A percentile compares a stretch with the other conserved stretches of the same genome.
phyloP scores from a whole-genome alignment of 441 rosid genomes.

The Gossypium davidsonii region DNA sequence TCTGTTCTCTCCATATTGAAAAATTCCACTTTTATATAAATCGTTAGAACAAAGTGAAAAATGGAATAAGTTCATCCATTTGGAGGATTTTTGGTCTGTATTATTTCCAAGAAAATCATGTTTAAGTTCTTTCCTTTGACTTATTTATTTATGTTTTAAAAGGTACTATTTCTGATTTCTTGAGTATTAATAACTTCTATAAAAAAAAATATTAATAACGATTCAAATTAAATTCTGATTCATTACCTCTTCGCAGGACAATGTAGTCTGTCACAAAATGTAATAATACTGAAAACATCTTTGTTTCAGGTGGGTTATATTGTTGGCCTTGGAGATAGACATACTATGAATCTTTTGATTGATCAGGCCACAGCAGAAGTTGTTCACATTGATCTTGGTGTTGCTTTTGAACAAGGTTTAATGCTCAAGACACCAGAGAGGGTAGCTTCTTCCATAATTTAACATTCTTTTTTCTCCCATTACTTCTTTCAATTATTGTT shows the following conservation, averaged over 20 bases:
- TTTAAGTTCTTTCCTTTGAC: neutral
- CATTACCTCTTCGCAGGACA: neutral
- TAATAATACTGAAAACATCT: constrained; percentile 13
- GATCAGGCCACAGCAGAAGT: constrained; percentile 98
- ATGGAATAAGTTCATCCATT: neutral
- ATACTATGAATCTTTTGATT: constrained; percentile 84
- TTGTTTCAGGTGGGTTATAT: constrained; percentile 84
- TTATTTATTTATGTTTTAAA: neutral
- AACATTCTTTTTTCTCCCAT: constrained; percentile 8
- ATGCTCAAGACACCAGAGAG: constrained; percentile 98
- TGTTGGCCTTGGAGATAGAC: constrained; percentile 98
- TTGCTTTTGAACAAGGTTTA: constrained; percentile 98
- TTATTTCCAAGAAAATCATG: neutral
- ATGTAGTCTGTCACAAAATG: constrained; percentile 2
- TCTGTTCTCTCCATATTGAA: neutral
- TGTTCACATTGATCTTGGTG: constrained; percentile 98
- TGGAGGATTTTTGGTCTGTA: neutral
- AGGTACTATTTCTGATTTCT: neutral
- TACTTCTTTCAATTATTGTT: constrained; percentile 7
- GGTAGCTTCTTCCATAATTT: constrained; percentile 34
- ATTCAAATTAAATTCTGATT: neutral
- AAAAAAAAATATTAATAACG: neutral
- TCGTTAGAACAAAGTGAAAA: neutral
- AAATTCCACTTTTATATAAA: constrained; percentile 1
- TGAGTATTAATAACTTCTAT: neutral